Conservation (phyloP, 2,329 filamentous ascomycete genomes). For the Apiospora phragmitis region DNA sequence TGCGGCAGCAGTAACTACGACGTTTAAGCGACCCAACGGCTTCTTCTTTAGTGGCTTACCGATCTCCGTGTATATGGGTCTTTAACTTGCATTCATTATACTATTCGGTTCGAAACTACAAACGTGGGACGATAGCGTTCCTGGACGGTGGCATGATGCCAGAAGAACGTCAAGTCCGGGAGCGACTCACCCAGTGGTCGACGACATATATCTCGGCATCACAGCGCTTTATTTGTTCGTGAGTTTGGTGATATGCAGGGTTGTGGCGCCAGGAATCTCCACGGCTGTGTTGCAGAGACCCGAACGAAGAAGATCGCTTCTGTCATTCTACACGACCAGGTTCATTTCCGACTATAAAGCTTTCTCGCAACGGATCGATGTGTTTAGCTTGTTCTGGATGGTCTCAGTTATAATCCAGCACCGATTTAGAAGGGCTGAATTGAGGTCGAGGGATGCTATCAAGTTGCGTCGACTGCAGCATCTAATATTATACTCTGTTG, state of each 20-base stretch:
- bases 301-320: too few relatives aligned
- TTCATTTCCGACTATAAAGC: too few relatives aligned
- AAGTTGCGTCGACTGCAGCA: too few relatives aligned
- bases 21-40: background rate
- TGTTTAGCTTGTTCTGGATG: too few relatives aligned
- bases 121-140: background rate
- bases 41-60: background rate
- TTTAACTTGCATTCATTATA: background rate
- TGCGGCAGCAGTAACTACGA: background rate
- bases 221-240: background rate
- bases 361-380: too few relatives aligned
- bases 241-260: background rate
- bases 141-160: background rate
- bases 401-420: too few relatives aligned
- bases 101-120: background rate
- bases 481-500: too few relatives aligned
- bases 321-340: too few relatives aligned
- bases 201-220: background rate
- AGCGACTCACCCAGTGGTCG: background rate
- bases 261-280: background rate
- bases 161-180: background rate
- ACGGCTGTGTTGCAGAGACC: background rate
- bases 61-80: background rate
- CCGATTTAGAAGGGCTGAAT: too few relatives aligned
- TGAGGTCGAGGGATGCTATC: too few relatives aligned